Evolutionary conservation across 371 early-diverging fungal genomes (phyloP), one percentile per base, ranked within the genome.

Genomic region (Coemansia linderi): DNA sequence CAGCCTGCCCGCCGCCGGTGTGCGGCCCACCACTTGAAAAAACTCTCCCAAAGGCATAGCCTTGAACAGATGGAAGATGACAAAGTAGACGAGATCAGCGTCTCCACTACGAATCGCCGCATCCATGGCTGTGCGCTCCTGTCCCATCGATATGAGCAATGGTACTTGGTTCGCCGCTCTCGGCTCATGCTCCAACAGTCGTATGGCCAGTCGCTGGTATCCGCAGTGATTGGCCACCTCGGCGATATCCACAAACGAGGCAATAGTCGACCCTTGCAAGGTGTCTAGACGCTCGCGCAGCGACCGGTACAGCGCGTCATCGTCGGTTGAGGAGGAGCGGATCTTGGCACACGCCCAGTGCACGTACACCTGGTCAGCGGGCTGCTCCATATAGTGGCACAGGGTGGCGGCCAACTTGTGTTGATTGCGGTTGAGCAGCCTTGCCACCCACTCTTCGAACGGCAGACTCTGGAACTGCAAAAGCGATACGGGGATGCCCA

Each of bases 281-380:
- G 61, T 29, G 24, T 64, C 62, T 0, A 97, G 83, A 60, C 93
- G 93, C 9, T 90, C 89, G 1, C 91, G 87, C 40, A 98, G 90
- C 31, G 88, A 81, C 15, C 89, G 85, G 65, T 89, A 91, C 15
- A 95, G 84, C 2, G 90, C 84, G 22, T 94, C 94, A 60, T 97
- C 96, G 68, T 94, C 94, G 0, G 86, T 87, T 0, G 94, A 90
- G 0, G 93, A 90, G 0, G 86, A 81, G 72, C 91, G 93, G 68
- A 97, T 92, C 89, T 97, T 96, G 69, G 92, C 87, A 66, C 95
- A 94, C 0, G 97, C 99, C 99, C 99, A 98, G 72, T 96, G 93
- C 33, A 95, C 90, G 22, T 95, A 76, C 31, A 96, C 92, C 37
- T 88, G 85, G 66, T 94, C 94, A 0, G 87, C 84, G n/a, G 89